These are phyloP conservation scores for Lyophyllum shimeji DNA, from an alignment of 768 basidiomycete genomes.

Conservation along the genomic window DNA sequence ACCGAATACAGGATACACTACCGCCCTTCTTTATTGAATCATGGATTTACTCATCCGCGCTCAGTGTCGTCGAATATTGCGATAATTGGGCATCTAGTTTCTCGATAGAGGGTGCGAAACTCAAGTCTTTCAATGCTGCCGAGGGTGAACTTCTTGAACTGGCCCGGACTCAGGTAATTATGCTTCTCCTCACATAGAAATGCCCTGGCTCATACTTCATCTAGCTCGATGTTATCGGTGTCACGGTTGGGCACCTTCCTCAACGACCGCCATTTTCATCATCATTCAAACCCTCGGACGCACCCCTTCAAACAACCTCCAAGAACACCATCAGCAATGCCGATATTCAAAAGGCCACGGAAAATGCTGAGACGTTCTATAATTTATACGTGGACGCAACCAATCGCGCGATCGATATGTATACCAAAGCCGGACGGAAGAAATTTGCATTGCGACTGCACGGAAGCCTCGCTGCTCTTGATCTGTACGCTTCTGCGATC, in stretches of 20 bases:
- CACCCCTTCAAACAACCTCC: conserved; percentile 20
- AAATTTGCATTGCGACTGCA: conserved; percentile 87
- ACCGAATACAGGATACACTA: conserved; percentile 30
- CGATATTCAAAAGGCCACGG: conserved; percentile 60
- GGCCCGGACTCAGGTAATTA: conserved; percentile 78
- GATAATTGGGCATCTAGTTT: conserved; percentile 63
- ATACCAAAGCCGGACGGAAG: conserved; percentile 77
- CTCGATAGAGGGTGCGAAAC: conserved; percentile 44
- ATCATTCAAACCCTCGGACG: conserved; percentile 17
- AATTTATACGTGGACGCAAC: conserved; percentile 73
- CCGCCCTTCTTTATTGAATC: conserved; percentile 81
- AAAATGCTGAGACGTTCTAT: conserved; percentile 64
- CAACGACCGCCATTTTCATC: conserved; percentile 37
- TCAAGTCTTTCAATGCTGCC: conserved; percentile 63
- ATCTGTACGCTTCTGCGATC: conserved; percentile 60
- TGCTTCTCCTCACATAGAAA: background rate
- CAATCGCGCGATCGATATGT: conserved; percentile 83
- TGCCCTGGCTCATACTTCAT: conserved; percentile 2
- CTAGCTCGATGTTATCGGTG: conserved; percentile 86
- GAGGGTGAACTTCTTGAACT: conserved; percentile 90
- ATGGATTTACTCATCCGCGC: conserved; percentile 90
- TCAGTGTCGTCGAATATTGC: conserved; percentile 80
- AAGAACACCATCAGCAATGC: conserved; percentile 50
- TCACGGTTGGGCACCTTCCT: conserved; percentile 72
- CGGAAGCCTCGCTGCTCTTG: conserved; percentile 84